Percentiles rank a stretch among this genome's conserved stretches.
Evolutionary conservation across 495 filamentous ascomycete genomes (phyloP).

Genomic region (Tuber umbilicatum): DNA sequence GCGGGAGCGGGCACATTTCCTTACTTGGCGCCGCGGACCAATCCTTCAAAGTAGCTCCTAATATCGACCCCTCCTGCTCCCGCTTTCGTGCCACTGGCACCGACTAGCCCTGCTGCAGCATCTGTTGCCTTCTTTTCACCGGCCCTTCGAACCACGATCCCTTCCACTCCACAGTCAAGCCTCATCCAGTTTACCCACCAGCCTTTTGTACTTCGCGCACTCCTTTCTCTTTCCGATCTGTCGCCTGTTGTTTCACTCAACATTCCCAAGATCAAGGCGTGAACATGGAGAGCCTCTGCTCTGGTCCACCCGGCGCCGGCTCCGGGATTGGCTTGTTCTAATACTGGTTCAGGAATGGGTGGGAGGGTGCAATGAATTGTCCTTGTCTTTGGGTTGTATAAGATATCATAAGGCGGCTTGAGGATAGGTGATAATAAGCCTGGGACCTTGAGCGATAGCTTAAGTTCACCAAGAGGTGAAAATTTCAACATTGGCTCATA

Average conservation of each 20-base stretch:
- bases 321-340: constrained; percentile 39
- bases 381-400: constrained; percentile 72
- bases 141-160: constrained; percentile 32
- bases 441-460: constrained; percentile 5
- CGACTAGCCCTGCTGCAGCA: constrained; percentile 15
- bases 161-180: constrained; percentile 32
- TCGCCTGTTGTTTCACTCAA: constrained; percentile 57
- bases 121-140: constrained; percentile 33
- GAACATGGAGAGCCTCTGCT: constrained; percentile 82
- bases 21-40: constrained; percentile 34
- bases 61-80: constrained; percentile 39
- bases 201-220: constrained; percentile 79
- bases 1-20: constrained; percentile 18
- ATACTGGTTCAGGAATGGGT: constrained; percentile 63
- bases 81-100: constrained; percentile 5
- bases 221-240: constrained; percentile 66
- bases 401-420: constrained; percentile 61
- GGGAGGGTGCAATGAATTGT: constrained; percentile 80
- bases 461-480: constrained; percentile 41
- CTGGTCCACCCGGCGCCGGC: constrained; percentile 57
- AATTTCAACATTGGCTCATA: constrained; percentile 40
- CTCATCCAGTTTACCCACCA: constrained; percentile 96
- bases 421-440: background rate
- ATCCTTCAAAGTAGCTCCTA: constrained; percentile 52
- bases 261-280: constrained; percentile 74